Conservation (phyloP, 345 rosid species). For the Brassica nigra region DNA sequence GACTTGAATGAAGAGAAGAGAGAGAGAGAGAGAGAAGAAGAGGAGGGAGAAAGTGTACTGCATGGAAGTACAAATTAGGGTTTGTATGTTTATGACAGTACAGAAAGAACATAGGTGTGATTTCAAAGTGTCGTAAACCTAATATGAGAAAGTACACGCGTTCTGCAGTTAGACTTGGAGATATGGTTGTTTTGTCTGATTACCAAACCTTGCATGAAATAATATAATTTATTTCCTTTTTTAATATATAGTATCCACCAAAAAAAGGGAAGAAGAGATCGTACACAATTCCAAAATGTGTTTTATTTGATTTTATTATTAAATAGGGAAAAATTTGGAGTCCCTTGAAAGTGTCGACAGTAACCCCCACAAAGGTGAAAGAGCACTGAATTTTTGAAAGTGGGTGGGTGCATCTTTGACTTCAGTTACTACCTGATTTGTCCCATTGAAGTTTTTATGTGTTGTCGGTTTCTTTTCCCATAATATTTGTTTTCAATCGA, state of each 20-base stretch:
- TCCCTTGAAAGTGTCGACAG: slow-evolving; percentile 44
- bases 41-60: slow-evolving; percentile 37
- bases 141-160: slow-evolving; percentile 32
- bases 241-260: background rate
- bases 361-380: slow-evolving; percentile 22
- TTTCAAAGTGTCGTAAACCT: slow-evolving; percentile 7
- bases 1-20: slow-evolving; percentile 21
- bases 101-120: background rate
- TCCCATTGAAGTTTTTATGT: background rate
- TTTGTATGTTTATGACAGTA: slow-evolving; percentile 14
- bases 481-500: background rate
- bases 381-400: slow-evolving; percentile 23
- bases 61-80: slow-evolving; percentile 39
- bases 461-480: slow-evolving; percentile 19
- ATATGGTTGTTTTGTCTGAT: slow-evolving; percentile 28
- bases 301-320: background rate
- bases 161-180: slow-evolving; percentile 2
- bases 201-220: slow-evolving; percentile 3
- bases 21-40: slow-evolving; percentile 1
- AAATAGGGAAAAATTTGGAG: slow-evolving; percentile 4
- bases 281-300: slow-evolving; percentile 7
- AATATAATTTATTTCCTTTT: background rate
- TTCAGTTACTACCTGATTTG: slow-evolving; percentile 10
- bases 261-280: background rate
- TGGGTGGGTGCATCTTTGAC: slow-evolving; percentile 27